Conservation (phyloP, 257 asterid species). For the Nicotiana attenuata region DNA sequence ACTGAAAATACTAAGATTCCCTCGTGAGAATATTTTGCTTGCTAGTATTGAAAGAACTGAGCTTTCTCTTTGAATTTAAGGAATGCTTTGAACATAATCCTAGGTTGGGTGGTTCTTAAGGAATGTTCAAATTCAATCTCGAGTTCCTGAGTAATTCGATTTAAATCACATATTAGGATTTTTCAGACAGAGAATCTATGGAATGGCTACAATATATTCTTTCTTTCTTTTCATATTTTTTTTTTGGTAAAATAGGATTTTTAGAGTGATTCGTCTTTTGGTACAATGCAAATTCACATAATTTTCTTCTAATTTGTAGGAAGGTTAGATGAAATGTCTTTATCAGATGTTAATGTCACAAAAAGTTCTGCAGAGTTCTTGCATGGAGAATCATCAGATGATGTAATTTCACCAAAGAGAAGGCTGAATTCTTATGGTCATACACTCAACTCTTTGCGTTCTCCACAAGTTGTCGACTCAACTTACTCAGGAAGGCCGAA, state of each 20-base stretch:
- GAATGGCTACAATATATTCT: not conserved
- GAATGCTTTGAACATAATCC: not conserved
- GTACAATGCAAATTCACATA: not conserved
- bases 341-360: not conserved
- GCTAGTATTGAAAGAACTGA: too few species aligned
- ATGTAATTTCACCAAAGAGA: not conserved
- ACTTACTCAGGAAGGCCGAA: not conserved
- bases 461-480: not conserved
- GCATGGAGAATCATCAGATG: slow-evolving; percentile 8
- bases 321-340: not conserved
- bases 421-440: not conserved
- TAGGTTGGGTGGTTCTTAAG: not conserved
- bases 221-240: not conserved
- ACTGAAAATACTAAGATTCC: too few species aligned
- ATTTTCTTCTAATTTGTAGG: slow-evolving; percentile 6
- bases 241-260: not conserved
- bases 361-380: not conserved
- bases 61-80: not conserved
- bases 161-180: not conserved
- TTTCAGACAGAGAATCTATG: not conserved
- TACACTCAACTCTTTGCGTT: not conserved
- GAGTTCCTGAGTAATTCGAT: not conserved
- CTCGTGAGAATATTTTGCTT: too few species aligned
- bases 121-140: not conserved
- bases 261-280: not conserved